Base-by-base conservation (phyloP, 2,329 filamentous ascomycete species). In the Metarhizium rileyi region DNA sequence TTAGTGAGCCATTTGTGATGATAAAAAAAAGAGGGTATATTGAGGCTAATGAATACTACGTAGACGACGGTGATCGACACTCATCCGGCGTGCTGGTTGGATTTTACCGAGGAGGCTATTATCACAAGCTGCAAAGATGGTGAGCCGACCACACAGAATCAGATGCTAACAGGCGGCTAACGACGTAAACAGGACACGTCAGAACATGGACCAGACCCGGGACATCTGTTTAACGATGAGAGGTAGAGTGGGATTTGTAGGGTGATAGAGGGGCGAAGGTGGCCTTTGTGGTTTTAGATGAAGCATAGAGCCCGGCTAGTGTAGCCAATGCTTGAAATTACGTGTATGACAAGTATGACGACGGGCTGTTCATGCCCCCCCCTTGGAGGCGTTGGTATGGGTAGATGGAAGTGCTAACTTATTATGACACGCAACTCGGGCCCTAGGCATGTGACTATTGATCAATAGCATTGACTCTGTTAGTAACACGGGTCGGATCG, bases 71-170 rank as follows among this genome's bases (percentile, higher is more conserved):
- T 78, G 12, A 81, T 95, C 33, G 90, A 95, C 65, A 81, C 84
- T 53, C 89, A 97, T 66, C 90, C 90, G 48, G 74, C 95, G 43
- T 87, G 82, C 65, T 95, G 90, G 85, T 69, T 98, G 36, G 87
- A 84, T n/a, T 98, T 98, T 60, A 90, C 91, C 49, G 86, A 96
- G 64, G 84, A 95, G 59, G 86, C 86, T 55, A 95, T 98, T 57
- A 83, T 97, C 61, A 96, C 90, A 33, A 89, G 88, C 57, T 96
- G 90, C 70, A 86, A 89, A 63, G 87, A 84, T 69, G 91, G 91
- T 94, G 73, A 67, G 84, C 74, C 47, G 44, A 33, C 41, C 6
- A 20, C 23, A 26, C 22, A 16, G 22, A 27, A 47, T 48, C 50
- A 50, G 46, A 52, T 47, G 40, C 26, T 36, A 48, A 38, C 41